phyloP scores from a whole-genome alignment of 2,329 filamentous ascomycete species.

The Phialophora tarda region DNA sequence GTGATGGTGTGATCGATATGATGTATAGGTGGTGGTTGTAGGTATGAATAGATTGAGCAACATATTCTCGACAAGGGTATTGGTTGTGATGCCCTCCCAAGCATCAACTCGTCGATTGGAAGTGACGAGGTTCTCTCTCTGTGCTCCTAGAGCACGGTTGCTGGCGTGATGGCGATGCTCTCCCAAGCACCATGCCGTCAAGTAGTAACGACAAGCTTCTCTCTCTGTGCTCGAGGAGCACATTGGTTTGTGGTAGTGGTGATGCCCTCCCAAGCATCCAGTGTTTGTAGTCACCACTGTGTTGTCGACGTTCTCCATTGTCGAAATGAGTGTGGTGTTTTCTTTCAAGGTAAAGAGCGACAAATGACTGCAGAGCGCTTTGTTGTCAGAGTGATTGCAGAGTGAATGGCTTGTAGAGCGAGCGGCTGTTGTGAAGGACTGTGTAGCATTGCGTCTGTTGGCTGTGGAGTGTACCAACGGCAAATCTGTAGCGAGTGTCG shows the following conservation, averaged over 20 bases:
- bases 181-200: not conserved
- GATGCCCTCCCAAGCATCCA: constrained; percentile 8
- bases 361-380: not conserved
- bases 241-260: not conserved
- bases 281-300: not conserved
- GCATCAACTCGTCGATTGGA: not conserved
- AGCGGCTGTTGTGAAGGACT: not conserved
- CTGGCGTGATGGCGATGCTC: not conserved
- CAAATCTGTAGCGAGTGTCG: not conserved
- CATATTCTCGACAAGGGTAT: not conserved
- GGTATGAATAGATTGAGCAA: not conserved
- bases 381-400: not conserved
- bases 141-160: not conserved
- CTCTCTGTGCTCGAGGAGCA: not conserved
- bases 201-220: not conserved
- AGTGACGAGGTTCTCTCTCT: not conserved
- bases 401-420: not conserved
- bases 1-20: not conserved
- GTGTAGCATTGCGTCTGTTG: not conserved
- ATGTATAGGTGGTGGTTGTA: not conserved
- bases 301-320: not conserved
- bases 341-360: not conserved
- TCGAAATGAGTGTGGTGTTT: constrained; percentile 1
- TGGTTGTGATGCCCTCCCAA: not conserved
- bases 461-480: not conserved